Evolutionary conservation across 2,329 filamentous ascomycete species (phyloP), one percentile per base, ranked within the genome.

Genomic region (Metarhizium anisopliae): DNA sequence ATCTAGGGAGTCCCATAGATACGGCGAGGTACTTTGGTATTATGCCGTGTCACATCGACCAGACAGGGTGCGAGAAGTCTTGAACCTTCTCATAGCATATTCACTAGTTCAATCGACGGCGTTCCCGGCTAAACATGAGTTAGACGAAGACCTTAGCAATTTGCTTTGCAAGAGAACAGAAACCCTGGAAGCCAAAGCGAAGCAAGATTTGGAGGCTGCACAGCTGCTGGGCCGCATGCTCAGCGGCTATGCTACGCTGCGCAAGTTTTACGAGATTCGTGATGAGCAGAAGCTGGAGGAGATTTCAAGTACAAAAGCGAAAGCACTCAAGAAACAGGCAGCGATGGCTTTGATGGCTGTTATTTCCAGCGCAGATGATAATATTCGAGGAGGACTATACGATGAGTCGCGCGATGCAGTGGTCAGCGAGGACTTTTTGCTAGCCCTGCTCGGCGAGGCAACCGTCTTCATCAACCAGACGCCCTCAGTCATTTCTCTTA

Each of bases 161-260:
- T 77, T 97, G 45, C 79, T 96, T 54, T 80, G 79, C 54, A 84
- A 86, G 53, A 88, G 91, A 13, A 86, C 86, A 61, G 72, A 81
- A 14, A 86, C 88, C 0, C 77, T 97, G 3, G 83, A 86, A 55
- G 77, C 82, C 35, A 83, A 93, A 54, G 88, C 89, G 6, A 79
- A 81, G 30, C 80, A 86, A 54, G 93, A 96, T 63, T 74, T 87
- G 36, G 87, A 92, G 66, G 92, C 90, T 7, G 93, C 92, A 8
- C 81, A 89, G 62, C 81, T 96, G 11, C 78, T 97, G 3, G 89
- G 92, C 50, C 88, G 87, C 59, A 87, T 92, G 72, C 83, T 96
- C 10, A 94, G 89, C 67, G 93, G 93, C 25, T 97, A 97, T 66
- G 93, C 92, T 25, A 95, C 91, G 0, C 77, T 97, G 20, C 87